These are phyloP conservation scores for Cordyceps tenuipes DNA, from an alignment of 2,329 filamentous ascomycete species.

Conservation along the genomic window DNA sequence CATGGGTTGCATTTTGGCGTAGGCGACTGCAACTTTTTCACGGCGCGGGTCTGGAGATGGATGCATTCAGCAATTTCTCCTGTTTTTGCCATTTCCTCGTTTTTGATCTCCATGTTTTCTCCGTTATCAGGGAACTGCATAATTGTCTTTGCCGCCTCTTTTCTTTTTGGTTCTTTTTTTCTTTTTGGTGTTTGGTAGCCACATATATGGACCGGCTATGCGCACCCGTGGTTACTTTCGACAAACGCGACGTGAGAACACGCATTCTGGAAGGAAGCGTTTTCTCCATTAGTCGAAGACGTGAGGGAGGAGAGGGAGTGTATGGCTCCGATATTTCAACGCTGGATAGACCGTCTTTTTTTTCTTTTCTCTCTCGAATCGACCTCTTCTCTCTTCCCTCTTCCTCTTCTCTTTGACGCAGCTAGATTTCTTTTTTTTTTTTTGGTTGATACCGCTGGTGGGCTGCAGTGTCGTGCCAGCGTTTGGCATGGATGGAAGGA, in stretches of 20 bases:
- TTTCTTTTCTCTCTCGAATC: neutral
- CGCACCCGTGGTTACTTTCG: neutral
- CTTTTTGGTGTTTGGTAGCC: conserved; percentile 12
- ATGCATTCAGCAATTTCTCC: conserved; percentile 13
- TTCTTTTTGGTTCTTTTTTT: conserved; percentile 12
- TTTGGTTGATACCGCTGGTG: conserved; percentile 16
- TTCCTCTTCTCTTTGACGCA: conserved; percentile 3
- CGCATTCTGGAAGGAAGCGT: neutral
- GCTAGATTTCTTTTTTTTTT: neutral
- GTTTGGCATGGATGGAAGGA: neutral
- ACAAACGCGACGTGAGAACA: neutral
- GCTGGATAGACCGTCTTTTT: conserved; percentile 12
- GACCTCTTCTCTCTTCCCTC: conserved; percentile 12
- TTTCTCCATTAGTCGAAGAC: neutral
- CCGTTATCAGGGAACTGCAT: neutral
- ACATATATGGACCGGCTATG: neutral
- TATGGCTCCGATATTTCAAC: neutral
- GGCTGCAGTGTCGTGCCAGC: neutral
- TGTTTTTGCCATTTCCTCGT: conserved; percentile 14
- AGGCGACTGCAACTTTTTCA: conserved; percentile 4
- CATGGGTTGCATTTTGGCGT: conserved; percentile 11
- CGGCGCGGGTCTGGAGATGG: conserved; percentile 6
- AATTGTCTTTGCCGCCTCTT: neutral
- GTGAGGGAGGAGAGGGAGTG: neutral
- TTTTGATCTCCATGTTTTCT: conserved; percentile 11